Evolutionary conservation across 140 eudicot species (phyloP).

Genomic region (Ambrosia hybrid): DNA sequence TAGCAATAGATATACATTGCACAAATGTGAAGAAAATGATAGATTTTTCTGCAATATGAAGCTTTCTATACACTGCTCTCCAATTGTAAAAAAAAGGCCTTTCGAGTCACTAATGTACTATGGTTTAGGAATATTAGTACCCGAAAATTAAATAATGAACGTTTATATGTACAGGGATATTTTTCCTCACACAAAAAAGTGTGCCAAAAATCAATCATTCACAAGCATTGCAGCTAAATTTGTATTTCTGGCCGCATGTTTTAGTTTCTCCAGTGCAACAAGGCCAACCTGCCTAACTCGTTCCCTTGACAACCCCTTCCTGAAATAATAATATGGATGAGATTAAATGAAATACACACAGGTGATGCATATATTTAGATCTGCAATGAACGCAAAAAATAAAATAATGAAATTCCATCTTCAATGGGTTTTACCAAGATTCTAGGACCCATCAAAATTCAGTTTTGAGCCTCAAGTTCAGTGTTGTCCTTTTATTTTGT

Average conservation of each 20-base stretch:
- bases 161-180: slow-evolving; percentile 35
- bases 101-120: slow-evolving; percentile 33
- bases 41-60: slow-evolving; percentile 20
- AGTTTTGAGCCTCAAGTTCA: slow-evolving; percentile 3
- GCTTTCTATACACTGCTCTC: slow-evolving; percentile 32
- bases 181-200: slow-evolving; percentile 18
- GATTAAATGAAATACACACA: slow-evolving; percentile 6
- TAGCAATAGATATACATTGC: slow-evolving; percentile 11
- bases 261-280: slow-evolving; percentile 92
- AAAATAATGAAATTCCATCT: neutral
- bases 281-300: slow-evolving; percentile 97
- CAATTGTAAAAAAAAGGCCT: slow-evolving; percentile 24
- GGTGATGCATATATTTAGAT: slow-evolving; percentile 12
- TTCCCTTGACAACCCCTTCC: slow-evolving; percentile 97
- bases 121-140: slow-evolving; percentile 18
- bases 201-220: slow-evolving; percentile 35
- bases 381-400: neutral
- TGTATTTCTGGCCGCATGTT: slow-evolving; percentile 81
- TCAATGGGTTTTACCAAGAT: neutral
- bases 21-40: slow-evolving; percentile 21
- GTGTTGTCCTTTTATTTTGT: neutral
- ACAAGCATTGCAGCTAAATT: slow-evolving; percentile 81
- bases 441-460: neutral
- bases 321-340: slow-evolving; percentile 25
- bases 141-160: slow-evolving; percentile 13